Percentiles rank a stretch among this genome's conserved stretches.
Conservation (phyloP, 2,329 filamentous ascomycete genomes). For the Lasiodiplodia sp. region DNA sequence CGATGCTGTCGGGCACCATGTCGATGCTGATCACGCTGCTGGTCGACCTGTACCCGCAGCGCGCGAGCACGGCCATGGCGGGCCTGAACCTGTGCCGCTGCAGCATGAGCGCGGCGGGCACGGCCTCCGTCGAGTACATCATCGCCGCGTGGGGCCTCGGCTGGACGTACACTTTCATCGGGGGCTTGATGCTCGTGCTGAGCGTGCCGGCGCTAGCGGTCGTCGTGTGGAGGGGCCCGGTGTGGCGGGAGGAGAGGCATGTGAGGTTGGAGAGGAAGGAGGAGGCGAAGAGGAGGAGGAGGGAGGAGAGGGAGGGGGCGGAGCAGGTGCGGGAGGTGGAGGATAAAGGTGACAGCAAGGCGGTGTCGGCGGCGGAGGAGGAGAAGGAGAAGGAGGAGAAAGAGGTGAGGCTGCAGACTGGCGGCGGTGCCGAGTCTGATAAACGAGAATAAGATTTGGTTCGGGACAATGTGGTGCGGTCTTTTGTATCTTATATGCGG, state of each 20-base stretch:
- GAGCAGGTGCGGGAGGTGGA: neutral
- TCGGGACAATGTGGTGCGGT: slow-evolving; percentile 57
- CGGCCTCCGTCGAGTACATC: slow-evolving; percentile 40
- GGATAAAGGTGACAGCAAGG: neutral
- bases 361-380: neutral
- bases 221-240: slow-evolving; percentile 46
- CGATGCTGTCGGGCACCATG: slow-evolving; percentile 62
- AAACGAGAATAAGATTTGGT: neutral
- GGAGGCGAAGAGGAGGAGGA: slow-evolving; percentile 34
- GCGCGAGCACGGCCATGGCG: slow-evolving; percentile 51
- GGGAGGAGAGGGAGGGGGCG: neutral
- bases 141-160: slow-evolving; percentile 42
- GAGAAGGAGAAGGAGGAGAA: neutral
- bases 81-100: slow-evolving; percentile 44
- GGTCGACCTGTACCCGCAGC: slow-evolving; percentile 51
- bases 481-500: neutral
- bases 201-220: slow-evolving; percentile 48
- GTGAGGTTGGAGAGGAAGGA: slow-evolving; percentile 45
- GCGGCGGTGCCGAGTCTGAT: neutral
- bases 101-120: slow-evolving; percentile 41
- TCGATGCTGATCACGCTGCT: slow-evolving; percentile 55
- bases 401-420: neutral
- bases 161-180: slow-evolving; percentile 51
- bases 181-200: slow-evolving; percentile 44
- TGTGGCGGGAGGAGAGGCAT: slow-evolving; percentile 43